Percentiles rank a stretch among this genome's conserved stretches.
Conservation (phyloP, 2,329 filamentous ascomycete genomes). For the Cladobotryum mycophilum region DNA sequence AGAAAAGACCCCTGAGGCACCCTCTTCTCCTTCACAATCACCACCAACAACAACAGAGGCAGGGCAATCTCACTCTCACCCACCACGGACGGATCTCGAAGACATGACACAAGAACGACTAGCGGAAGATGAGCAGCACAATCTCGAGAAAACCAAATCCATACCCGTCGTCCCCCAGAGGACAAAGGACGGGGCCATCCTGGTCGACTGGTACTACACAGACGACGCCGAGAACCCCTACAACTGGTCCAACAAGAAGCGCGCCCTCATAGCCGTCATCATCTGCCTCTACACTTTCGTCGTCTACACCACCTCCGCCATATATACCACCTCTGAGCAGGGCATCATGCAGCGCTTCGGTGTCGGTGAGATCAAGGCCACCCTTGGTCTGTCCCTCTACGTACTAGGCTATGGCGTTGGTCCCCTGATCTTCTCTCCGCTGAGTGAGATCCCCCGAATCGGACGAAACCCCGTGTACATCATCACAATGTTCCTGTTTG, state of each 20-base stretch:
- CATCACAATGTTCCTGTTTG: slow-evolving; percentile 61
- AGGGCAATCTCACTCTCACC: background rate
- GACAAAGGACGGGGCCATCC: slow-evolving; percentile 44
- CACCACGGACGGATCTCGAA: background rate
- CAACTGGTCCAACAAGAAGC: slow-evolving; percentile 44
- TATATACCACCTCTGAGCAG: slow-evolving; percentile 39
- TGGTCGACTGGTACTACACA: slow-evolving; percentile 50
- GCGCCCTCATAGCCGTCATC: slow-evolving; percentile 34
- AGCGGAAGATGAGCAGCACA: slow-evolving; percentile 24
- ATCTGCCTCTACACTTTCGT: slow-evolving; percentile 55
- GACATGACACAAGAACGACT: slow-evolving; percentile 8
- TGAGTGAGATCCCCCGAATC: slow-evolving; percentile 60
- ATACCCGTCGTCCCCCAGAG: slow-evolving; percentile 42
- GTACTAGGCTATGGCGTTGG: slow-evolving; percentile 59
- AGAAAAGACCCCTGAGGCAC: slow-evolving; percentile 1
- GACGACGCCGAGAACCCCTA: slow-evolving; percentile 51
- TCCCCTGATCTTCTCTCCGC: slow-evolving; percentile 58
- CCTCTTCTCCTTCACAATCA: slow-evolving; percentile 8
- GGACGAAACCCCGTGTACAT: slow-evolving; percentile 65
- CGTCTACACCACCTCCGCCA: slow-evolving; percentile 46
- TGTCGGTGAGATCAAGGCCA: slow-evolving; percentile 45
- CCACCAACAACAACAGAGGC: slow-evolving; percentile 15
- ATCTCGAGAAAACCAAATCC: slow-evolving; percentile 38
- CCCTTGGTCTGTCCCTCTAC: slow-evolving; percentile 55
- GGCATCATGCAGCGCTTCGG: slow-evolving; percentile 48